phyloP scores from a whole-genome alignment of 495 filamentous ascomycete genomes.

The Penicillium salamii region DNA sequence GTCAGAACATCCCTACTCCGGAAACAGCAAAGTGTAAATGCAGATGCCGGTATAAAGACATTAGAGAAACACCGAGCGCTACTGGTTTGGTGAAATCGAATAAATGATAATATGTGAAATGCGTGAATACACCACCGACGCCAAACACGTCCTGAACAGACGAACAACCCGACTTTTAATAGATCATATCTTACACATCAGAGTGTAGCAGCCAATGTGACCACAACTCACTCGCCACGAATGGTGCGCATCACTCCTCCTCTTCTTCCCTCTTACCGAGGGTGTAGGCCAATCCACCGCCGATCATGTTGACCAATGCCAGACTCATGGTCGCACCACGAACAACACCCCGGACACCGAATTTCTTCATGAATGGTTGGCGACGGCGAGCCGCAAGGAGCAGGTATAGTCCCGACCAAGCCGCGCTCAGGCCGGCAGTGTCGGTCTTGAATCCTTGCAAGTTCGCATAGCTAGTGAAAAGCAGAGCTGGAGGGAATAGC shows the following conservation, averaged over 20 bases:
- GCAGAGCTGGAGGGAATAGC: slow-evolving; percentile 78
- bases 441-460: slow-evolving; percentile 75
- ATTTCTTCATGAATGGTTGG: slow-evolving; percentile 57
- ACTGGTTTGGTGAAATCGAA: no score
- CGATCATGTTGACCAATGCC: slow-evolving; percentile 65
- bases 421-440: slow-evolving; percentile 76
- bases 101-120: slow-evolving; percentile 7
- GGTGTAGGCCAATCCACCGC: slow-evolving; percentile 69
- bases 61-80: no score
- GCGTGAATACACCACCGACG: background rate
- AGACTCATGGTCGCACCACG: slow-evolving; percentile 70
- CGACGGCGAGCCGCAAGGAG: slow-evolving; percentile 68
- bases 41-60: background rate
- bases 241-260: slow-evolving; percentile 29
- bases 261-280: slow-evolving; percentile 56
- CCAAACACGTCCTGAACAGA: background rate
- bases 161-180: background rate
- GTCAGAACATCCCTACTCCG: slow-evolving; percentile 34
- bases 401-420: slow-evolving; percentile 84
- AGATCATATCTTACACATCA: slow-evolving; percentile 19
- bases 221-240: background rate
- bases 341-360: slow-evolving; percentile 65
- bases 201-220: no score
- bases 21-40: background rate
- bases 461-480: slow-evolving; percentile 84